phyloP scores from a whole-genome alignment of 192 early-diverging fungal species.

The Mortierella antarctica region DNA sequence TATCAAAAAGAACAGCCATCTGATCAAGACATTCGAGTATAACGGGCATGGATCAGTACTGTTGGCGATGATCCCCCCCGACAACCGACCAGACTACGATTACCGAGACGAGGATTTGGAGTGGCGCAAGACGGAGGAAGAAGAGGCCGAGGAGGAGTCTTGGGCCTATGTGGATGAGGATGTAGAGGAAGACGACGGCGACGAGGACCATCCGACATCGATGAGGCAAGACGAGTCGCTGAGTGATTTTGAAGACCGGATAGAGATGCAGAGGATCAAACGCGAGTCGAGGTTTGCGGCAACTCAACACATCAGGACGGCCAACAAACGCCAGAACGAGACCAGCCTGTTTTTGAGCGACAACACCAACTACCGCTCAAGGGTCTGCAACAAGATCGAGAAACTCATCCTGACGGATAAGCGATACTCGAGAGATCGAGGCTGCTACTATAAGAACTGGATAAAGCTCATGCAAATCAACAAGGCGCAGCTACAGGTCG shows the following conservation, averaged over 20 bases:
- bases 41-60: slow-evolving; percentile 33
- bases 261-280: background rate
- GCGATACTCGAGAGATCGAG: slow-evolving; percentile 21
- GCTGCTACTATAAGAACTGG: slow-evolving; percentile 31
- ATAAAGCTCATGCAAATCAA: slow-evolving; percentile 20
- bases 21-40: slow-evolving; percentile 36
- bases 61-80: slow-evolving; percentile 19
- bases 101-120: background rate
- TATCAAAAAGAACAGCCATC: slow-evolving; percentile 25
- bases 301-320: background rate
- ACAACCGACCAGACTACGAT: background rate
- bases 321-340: slow-evolving; percentile 24
- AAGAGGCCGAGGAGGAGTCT: slow-evolving; percentile 11
- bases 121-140: slow-evolving; percentile 10
- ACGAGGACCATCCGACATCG: background rate
- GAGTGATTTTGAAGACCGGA: slow-evolving; percentile 29
- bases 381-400: slow-evolving; percentile 21
- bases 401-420: slow-evolving; percentile 26
- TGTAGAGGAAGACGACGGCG: background rate
- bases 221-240: slow-evolving; percentile 5
- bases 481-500: background rate
- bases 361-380: slow-evolving; percentile 8
- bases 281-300: background rate
- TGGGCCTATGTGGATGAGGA: slow-evolving; percentile 39
- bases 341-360: slow-evolving; percentile 29